Evolutionary conservation across 2,329 filamentous ascomycete species (phyloP), one percentile per base, ranked within the genome.

Genomic region (Ascochyta viciae-villosae): DNA sequence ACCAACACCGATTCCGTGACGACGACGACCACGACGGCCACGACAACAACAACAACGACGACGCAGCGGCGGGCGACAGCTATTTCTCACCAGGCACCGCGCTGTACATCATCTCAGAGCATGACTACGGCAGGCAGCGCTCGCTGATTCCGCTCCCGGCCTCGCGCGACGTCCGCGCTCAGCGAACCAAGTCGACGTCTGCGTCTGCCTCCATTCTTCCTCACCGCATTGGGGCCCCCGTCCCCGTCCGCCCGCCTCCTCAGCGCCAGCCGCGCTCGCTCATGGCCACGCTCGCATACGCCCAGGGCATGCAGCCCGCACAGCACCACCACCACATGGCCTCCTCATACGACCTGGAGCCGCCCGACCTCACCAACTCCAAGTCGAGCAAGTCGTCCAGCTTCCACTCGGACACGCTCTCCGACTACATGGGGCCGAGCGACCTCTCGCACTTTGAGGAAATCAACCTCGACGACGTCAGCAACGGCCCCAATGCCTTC

Each of bases 341-440:
- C 9, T 37, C 53, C 13, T 41, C 53, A 40, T 67, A 57, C 42
- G 54, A 57, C 39, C 48, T 57, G 49, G 54, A 57, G 63, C 89
- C 89, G 55, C 89, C 89, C 58, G 90, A 91, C 68, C 87, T 96
- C 78, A 91, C 89, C 61, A 84, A 83, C 64, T 96, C 91, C 58
- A 96, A 94, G 76, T 95, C 91, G 60, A 96, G 91, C 63, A 96
- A 95, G 77, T 92, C 92, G 26, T 96, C 91, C 5, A 96, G 92
- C 45, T 90, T 94, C 69, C 89, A 89, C 66, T 96, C 92, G 34
- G 88, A 89, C 53, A 87, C 85, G 59, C 89, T 86, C 68, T 89
- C 92, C 68, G 90, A 91, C 64, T 71, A 76, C 42, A 74, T 76
- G 57, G 72, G 74, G 65, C 76, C 78, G 24, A 87, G 88, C 69